Conservation (phyloP, 164 flowering plant species). For the Annona cherimola region DNA sequence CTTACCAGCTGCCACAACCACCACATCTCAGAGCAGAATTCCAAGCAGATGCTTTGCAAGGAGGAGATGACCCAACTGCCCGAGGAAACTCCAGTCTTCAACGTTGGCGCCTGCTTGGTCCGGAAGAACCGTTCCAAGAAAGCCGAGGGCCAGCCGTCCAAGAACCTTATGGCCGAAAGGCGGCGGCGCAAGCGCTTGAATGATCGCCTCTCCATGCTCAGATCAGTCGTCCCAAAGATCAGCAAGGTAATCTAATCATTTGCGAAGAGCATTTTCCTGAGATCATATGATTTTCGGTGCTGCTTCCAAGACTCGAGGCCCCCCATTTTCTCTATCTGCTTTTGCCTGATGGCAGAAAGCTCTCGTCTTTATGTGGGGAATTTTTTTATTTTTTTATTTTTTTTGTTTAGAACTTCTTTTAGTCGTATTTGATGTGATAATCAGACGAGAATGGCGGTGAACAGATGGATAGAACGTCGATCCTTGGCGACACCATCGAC, state of each 20-base stretch:
- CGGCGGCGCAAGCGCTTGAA: slow-evolving; percentile 79
- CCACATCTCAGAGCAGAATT: not conserved
- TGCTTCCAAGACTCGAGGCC: no score
- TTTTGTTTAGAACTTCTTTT: no score
- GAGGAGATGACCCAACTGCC: slow-evolving; percentile 31
- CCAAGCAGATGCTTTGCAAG: slow-evolving; percentile 22
- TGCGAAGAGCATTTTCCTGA: no score
- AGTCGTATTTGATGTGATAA: not conserved
- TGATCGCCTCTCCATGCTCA: slow-evolving; percentile 90
- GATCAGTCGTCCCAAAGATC: slow-evolving; percentile 94
- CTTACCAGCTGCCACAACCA: slow-evolving; percentile 1
- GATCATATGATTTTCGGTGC: no score
- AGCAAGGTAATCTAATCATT: slow-evolving; percentile 56
- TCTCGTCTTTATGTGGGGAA: no score
- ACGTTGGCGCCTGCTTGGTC: slow-evolving; percentile 24
- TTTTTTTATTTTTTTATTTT: no score
- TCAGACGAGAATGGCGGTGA: not conserved
- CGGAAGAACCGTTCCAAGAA: slow-evolving; percentile 48
- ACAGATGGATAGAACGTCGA: slow-evolving; percentile 95
- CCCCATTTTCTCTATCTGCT: no score
- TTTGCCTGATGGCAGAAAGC: no score
- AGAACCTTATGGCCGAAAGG: slow-evolving; percentile 97
- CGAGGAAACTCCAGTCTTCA: slow-evolving; percentile 22
- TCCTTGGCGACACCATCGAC: slow-evolving; percentile 87
- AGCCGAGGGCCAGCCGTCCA: slow-evolving; percentile 73